phyloP scores from a whole-genome alignment of 2,329 filamentous ascomycete genomes.

The Elsinoe fawcettii region DNA sequence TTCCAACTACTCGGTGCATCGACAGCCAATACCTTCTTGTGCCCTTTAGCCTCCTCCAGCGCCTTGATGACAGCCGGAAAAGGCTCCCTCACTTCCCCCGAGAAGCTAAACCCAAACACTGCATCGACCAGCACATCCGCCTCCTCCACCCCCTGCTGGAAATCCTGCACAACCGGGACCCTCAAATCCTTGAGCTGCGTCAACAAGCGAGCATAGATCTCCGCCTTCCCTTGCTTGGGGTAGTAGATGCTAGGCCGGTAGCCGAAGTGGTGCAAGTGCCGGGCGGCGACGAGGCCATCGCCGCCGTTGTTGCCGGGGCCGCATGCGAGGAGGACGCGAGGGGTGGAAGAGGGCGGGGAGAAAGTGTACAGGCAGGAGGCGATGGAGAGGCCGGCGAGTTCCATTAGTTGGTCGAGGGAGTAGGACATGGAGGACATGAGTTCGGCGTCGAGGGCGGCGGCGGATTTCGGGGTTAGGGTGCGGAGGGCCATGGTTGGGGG shows the following conservation, averaged over 20 bases:
- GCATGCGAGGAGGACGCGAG: constrained; percentile 76
- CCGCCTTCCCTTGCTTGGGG: constrained; percentile 83
- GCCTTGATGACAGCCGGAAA: constrained; percentile 75
- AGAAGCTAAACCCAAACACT: constrained; percentile 93
- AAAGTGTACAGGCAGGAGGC: constrained; percentile 85
- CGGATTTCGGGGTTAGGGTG: constrained; percentile 78
- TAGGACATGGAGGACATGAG: constrained; percentile 86
- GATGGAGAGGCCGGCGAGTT: constrained; percentile 84
- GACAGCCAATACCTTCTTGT: constrained; percentile 71
- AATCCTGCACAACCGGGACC: constrained; percentile 78
- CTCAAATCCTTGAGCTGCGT: constrained; percentile 78
- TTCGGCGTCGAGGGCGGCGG: constrained; percentile 82
- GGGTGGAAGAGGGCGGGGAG: constrained; percentile 65
- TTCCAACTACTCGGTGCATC: constrained; percentile 94
- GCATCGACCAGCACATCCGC: constrained; percentile 83
- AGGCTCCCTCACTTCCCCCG: constrained; percentile 83
- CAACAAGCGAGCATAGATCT: constrained; percentile 78
- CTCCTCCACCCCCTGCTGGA: constrained; percentile 55
- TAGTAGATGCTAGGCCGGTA: constrained; percentile 87
- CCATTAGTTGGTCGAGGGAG: constrained; percentile 95
- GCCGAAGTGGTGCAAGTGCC: constrained; percentile 85
- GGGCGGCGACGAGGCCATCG: constrained; percentile 87
- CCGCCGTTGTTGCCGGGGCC: constrained; percentile 76
- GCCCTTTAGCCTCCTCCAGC: constrained; percentile 56
- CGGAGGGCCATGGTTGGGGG: constrained; percentile 24